A percentile compares a stretch with the other conserved stretches of the same genome.
These are phyloP conservation scores for Abrus precatorius DNA, from an alignment of 306 rosid genomes.

Conservation along the genomic window DNA sequence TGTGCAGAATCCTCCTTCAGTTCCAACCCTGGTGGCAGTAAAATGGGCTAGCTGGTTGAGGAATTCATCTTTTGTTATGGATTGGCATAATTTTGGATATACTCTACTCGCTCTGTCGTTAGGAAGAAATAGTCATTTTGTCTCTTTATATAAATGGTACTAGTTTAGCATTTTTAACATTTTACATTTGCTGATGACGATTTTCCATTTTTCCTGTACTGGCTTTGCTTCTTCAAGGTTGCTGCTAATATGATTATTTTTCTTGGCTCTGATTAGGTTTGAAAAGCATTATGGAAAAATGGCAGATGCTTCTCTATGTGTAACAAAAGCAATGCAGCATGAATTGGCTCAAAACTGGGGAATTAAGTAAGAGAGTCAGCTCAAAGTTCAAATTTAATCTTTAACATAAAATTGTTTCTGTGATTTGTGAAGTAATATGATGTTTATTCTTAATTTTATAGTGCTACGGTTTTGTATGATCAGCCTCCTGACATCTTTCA, in stretches of 20 bases:
- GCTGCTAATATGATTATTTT: conserved; percentile 39
- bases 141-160: conserved; percentile 84
- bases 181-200: conserved; percentile 33
- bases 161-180: conserved; percentile 37
- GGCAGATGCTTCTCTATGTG: conserved; percentile 94
- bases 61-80: conserved; percentile 79
- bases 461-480: conserved; percentile 83
- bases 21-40: conserved; percentile 91
- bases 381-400: conserved; percentile 45
- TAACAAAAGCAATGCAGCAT: conserved; percentile 96
- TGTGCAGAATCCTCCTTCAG: conserved; percentile 96
- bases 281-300: conserved; percentile 87
- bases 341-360: conserved; percentile 99
- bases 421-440: conserved; percentile 29
- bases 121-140: conserved; percentile 91
- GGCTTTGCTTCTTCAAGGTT: conserved; percentile 41
- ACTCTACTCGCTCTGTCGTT: conserved; percentile 83
- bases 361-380: conserved; percentile 74
- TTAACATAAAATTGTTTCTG: conserved; percentile 20
- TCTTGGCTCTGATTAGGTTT: conserved; percentile 64
- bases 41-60: conserved; percentile 93
- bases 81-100: conserved; percentile 99
- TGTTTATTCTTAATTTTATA: conserved; percentile 41
- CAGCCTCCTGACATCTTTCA: conserved; percentile 95
- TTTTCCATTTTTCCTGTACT: conserved; percentile 29